Evolutionary conservation across 345 rosid genomes (phyloP), one percentile per base, ranked within the genome.

Genomic region (Ceriops tagal): DNA sequence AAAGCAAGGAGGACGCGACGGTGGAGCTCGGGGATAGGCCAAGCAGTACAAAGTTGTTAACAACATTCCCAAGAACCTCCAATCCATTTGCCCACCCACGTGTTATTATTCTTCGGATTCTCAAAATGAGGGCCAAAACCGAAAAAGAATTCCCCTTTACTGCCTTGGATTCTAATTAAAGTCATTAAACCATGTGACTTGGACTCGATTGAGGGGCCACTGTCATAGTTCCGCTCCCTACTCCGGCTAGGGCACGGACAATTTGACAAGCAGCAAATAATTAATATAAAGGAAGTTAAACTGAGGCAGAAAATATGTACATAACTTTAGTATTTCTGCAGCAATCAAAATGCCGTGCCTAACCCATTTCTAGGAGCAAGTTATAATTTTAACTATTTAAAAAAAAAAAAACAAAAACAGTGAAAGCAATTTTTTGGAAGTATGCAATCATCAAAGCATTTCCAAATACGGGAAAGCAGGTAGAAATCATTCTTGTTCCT

Each of bases 131-230:
- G 63, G 81, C 79, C 70, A 73, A 55, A 61, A 61, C 61, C 24
- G 70, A 39, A 75, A 69, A 71, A 61, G 8, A 53, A 72, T 24
- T 39, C 62, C 49, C 16, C 61, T 75, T 68, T 52, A 69, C 67
- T 73, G 9, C 82, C 79, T 84, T 77, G 87, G 82, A 84, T 79
- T 76, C 83, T 77, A 75, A 73, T 73, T 75, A 71, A 79, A 75
- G 82, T 68, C 73, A 64, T 74, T 58, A 64, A 70, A 68, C 57
- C 85, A 79, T 77, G 83, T 81, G 85, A 68, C 68, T 75, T 43
- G 70, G 57, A 68, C 26, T 66, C 56, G 63, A 66, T 35, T 58
- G 28, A 55, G 61, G 67, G 63, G 61, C 73, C 68, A 37, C 55
- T 5, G 53, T 20, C 51, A 60, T 53, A 64, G 28, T 57, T 67